These are phyloP conservation scores for Aspergillus jensenii DNA, from an alignment of 2,329 filamentous ascomycete species.

Conservation along the genomic window DNA sequence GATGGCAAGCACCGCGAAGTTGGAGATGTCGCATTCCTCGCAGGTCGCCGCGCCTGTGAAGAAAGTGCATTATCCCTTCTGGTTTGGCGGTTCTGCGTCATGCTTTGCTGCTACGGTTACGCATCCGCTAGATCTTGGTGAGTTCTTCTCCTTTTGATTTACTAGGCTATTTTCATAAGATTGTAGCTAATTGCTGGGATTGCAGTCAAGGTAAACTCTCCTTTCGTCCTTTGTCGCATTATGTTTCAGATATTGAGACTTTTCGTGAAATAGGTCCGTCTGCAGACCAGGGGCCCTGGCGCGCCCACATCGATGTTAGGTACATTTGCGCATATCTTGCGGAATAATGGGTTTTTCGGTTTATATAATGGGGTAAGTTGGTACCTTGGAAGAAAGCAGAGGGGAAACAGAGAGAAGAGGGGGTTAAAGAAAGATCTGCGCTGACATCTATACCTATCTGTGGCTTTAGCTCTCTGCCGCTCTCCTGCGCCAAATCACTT, in stretches of 20 bases:
- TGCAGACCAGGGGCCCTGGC: slow-evolving; percentile 78
- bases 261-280: slow-evolving; percentile 63
- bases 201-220: slow-evolving; percentile 54
- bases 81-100: slow-evolving; percentile 95
- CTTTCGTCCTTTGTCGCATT: background rate
- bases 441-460: background rate
- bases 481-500: slow-evolving; percentile 89
- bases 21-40: slow-evolving; percentile 28
- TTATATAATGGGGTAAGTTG: slow-evolving; percentile 75
- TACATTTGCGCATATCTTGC: slow-evolving; percentile 80
- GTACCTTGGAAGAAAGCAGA: background rate
- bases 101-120: slow-evolving; percentile 89
- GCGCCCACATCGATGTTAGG: slow-evolving; percentile 78
- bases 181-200: slow-evolving; percentile 21
- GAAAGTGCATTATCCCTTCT: slow-evolving; percentile 70
- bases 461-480: slow-evolving; percentile 72
- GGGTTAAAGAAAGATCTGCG: background rate
- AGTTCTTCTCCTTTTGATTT: slow-evolving; percentile 34
- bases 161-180: background rate
- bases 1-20: slow-evolving; percentile 37
- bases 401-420: background rate
- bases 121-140: slow-evolving; percentile 89
- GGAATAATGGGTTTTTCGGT: slow-evolving; percentile 71
- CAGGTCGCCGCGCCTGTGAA: slow-evolving; percentile 26
- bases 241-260: slow-evolving; percentile 9